A percentile compares a stretch with the other conserved stretches of the same genome.
phyloP scores from a whole-genome alignment of 805 yeast genomes.

The Dipodascus albidus region DNA sequence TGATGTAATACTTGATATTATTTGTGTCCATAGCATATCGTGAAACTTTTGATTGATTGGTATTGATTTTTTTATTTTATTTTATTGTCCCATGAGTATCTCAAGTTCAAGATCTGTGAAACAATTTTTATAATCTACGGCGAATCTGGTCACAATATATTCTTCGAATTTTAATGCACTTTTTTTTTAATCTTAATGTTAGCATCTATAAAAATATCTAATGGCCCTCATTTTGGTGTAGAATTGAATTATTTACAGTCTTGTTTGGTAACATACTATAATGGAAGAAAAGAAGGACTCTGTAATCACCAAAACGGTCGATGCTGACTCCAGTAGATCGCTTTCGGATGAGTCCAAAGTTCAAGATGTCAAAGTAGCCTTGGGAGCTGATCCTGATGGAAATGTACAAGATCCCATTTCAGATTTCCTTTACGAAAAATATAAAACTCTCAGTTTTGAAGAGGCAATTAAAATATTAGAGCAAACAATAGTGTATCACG shows the following conservation, averaged over 20 bases:
- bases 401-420: not conserved
- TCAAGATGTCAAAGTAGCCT: not conserved
- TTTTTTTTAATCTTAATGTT: too few species aligned
- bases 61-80: too few species aligned
- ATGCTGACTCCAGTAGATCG: not conserved
- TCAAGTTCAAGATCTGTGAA: not conserved
- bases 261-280: not conserved
- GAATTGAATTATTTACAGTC: not conserved
- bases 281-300: not conserved
- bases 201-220: not conserved
- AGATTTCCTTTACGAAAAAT: conserved; percentile 13
- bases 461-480: not conserved
- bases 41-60: too few species aligned
- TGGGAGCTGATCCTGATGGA: not conserved
- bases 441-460: conserved; percentile 1
- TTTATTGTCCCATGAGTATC: too few species aligned
- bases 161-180: not conserved
- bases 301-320: not conserved
- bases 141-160: not conserved
- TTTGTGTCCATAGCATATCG: too few species aligned
- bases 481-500: not conserved
- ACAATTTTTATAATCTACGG: not conserved
- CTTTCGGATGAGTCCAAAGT: not conserved
- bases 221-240: not conserved
- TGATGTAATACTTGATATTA: too few species aligned